Percentiles rank a stretch among this genome's conserved stretches.
These are phyloP conservation scores for Eremothecium coryli DNA, from an alignment of 1,139 yeast genomes.

Conservation along the genomic window DNA sequence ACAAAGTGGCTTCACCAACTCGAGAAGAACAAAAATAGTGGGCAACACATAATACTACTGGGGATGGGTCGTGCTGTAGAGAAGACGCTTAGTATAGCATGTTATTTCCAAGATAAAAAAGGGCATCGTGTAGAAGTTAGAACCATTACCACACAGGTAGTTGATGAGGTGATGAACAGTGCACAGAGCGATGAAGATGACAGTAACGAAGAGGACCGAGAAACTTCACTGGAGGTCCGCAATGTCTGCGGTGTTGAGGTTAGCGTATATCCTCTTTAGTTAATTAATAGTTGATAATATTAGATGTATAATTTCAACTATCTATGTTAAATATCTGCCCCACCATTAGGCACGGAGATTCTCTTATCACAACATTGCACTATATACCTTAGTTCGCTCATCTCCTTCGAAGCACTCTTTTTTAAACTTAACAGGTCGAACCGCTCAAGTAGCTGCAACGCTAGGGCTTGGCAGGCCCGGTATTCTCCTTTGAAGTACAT, in stretches of 20 bases:
- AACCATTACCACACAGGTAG: conserved; percentile 52
- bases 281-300: too few relatives aligned
- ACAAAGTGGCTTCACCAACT: conserved; percentile 37
- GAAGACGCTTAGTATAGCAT: conserved; percentile 44
- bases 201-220: conserved; percentile 29
- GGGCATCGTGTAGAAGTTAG: conserved; percentile 42
- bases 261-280: conserved; percentile 34
- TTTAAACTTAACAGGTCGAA: conserved; percentile 27
- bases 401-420: conserved; percentile 37
- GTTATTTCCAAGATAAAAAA: conserved; percentile 41
- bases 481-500: conserved; percentile 43
- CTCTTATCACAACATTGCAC: too few relatives aligned
- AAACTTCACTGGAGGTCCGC: conserved; percentile 40
- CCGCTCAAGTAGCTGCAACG: conserved; percentile 28
- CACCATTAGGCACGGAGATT: too few relatives aligned
- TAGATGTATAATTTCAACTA: too few relatives aligned
- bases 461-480: conserved; percentile 37
- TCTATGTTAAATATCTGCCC: too few relatives aligned
- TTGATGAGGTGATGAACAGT: conserved; percentile 48
- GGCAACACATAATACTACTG: conserved; percentile 41
- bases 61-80: conserved; percentile 66
- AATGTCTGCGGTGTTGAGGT: conserved; percentile 52
- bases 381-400: conserved; percentile 39
- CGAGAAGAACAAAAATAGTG: conserved; percentile 29
- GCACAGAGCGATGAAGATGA: conserved; percentile 25